These are phyloP conservation scores for Pleurotus djamor DNA, from an alignment of 768 basidiomycete species.

Conservation along the genomic window DNA sequence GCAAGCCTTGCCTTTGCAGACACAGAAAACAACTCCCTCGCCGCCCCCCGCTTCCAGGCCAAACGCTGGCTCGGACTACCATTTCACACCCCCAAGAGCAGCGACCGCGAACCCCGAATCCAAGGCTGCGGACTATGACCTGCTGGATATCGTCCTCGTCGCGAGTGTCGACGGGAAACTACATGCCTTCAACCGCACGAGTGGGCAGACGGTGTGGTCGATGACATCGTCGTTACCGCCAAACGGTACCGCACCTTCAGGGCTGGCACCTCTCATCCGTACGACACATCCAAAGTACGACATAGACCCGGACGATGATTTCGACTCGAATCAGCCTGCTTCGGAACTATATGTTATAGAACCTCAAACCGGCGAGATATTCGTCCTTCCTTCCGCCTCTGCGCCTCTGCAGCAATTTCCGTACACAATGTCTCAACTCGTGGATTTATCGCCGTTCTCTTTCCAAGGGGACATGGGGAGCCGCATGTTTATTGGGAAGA, in stretches of 20 bases:
- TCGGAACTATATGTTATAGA: conserved; percentile 89
- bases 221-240: conserved; percentile 67
- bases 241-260: neutral
- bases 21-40: conserved; percentile 4
- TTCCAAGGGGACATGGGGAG: conserved; percentile 57
- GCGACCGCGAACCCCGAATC: conserved; percentile 3
- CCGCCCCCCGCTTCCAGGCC: neutral
- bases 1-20: conserved; percentile 3
- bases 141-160: conserved; percentile 83
- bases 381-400: conserved; percentile 70
- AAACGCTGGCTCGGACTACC: neutral
- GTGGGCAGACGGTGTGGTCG: conserved; percentile 85
- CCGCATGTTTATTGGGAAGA: conserved; percentile 85
- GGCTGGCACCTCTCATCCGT: conserved; percentile 69
- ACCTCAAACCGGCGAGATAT: conserved; percentile 93
- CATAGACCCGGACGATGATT: conserved; percentile 53
- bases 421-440: conserved; percentile 88
- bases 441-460: conserved; percentile 87
- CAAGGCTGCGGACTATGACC: conserved; percentile 32
- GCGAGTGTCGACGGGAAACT: conserved; percentile 95
- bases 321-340: conserved; percentile 39
- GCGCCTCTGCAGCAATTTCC: conserved; percentile 84
- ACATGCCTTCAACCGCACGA: conserved; percentile 88
- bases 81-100: conserved; percentile 1
- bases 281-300: conserved; percentile 52